Evolutionary conservation across 108 stramenopile species (phyloP).

Genomic region (Epithemia pelagica): DNA sequence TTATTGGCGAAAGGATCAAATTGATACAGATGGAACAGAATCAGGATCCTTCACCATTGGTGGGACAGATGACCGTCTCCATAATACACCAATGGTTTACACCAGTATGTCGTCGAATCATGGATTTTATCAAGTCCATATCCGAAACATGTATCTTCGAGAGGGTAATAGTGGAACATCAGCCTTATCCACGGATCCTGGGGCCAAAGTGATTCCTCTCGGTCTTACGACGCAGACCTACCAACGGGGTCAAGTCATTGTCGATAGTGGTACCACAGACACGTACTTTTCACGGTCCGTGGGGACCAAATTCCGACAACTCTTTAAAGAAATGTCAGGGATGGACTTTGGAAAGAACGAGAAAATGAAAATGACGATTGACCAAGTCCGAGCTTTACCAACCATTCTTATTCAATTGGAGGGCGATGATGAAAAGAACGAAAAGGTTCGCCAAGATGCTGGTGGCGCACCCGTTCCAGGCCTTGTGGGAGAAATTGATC

Average conservation of each 20-base stretch:
- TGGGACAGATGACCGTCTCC: slow-evolving; percentile 68
- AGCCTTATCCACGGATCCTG: slow-evolving; percentile 12
- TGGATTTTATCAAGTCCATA: slow-evolving; percentile 74
- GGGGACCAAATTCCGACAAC: slow-evolving; percentile 39
- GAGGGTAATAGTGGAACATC: slow-evolving; percentile 29
- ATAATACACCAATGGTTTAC: slow-evolving; percentile 76
- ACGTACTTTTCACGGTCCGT: slow-evolving; percentile 74
- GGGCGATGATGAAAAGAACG: slow-evolving; percentile 29
- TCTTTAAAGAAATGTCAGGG: slow-evolving; percentile 62
- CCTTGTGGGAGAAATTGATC: slow-evolving; percentile 44
- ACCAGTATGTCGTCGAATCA: slow-evolving; percentile 25
- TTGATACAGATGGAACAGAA: slow-evolving; percentile 46
- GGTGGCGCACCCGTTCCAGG: slow-evolving; percentile 25
- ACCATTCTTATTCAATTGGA: slow-evolving; percentile 75
- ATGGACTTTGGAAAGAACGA: slow-evolving; percentile 24
- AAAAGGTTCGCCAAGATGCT: slow-evolving; percentile 23
- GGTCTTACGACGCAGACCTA: slow-evolving; percentile 19
- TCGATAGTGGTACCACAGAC: slow-evolving; percentile 97
- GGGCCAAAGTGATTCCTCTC: slow-evolving; percentile 19
- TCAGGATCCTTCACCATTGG: slow-evolving; percentile 87
- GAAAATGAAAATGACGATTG: slow-evolving; percentile 29
- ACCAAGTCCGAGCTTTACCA: slow-evolving; percentile 63
- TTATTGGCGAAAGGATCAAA: slow-evolving; percentile 40
- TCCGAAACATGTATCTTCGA: slow-evolving; percentile 58
- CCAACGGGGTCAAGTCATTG: slow-evolving; percentile 84